These are phyloP conservation scores for Botrytis tulipae DNA, from an alignment of 2,329 filamentous ascomycete genomes.

Conservation along the genomic window DNA sequence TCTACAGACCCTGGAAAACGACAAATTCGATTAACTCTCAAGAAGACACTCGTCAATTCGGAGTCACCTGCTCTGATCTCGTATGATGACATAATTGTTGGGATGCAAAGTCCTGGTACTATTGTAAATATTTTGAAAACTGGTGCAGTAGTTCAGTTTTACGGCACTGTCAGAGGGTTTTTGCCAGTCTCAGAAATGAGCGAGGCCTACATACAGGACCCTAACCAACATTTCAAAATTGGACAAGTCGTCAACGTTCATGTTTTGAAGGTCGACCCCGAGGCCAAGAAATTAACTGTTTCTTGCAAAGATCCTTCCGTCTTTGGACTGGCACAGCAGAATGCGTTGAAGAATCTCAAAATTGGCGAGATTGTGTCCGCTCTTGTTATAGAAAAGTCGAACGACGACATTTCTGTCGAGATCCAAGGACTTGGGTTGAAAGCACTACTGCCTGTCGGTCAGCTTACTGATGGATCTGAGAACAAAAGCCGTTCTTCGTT, in stretches of 20 bases:
- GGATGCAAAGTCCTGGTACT: conserved; percentile 79
- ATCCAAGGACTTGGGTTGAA: conserved; percentile 71
- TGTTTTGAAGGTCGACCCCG: conserved; percentile 75
- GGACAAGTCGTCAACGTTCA: conserved; percentile 92
- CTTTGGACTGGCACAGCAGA: conserved; percentile 73
- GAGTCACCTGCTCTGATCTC: conserved; percentile 76
- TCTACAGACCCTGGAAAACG: conserved; percentile 74
- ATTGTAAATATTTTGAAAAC: conserved; percentile 75
- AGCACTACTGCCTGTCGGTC: conserved; percentile 71
- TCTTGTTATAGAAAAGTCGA: conserved; percentile 77
- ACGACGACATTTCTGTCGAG: conserved; percentile 74
- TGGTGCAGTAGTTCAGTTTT: conserved; percentile 91
- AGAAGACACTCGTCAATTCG: conserved; percentile 91
- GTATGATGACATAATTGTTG: conserved; percentile 70
- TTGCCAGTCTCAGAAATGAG: conserved; percentile 96
- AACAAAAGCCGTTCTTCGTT: conserved; percentile 75
- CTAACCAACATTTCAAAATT: conserved; percentile 80
- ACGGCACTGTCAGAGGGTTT: conserved; percentile 78
- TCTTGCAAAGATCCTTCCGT: conserved; percentile 88
- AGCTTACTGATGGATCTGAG: conserved; percentile 80
- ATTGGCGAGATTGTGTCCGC: conserved; percentile 74
- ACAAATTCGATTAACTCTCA: conserved; percentile 82
- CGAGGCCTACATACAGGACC: conserved; percentile 89
- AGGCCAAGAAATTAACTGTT: conserved; percentile 71
- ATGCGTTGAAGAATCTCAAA: conserved; percentile 70